A percentile compares a stretch with the other conserved stretches of the same genome.
Conservation (phyloP, 768 basidiomycete species). For the Harrya chromipes region DNA sequence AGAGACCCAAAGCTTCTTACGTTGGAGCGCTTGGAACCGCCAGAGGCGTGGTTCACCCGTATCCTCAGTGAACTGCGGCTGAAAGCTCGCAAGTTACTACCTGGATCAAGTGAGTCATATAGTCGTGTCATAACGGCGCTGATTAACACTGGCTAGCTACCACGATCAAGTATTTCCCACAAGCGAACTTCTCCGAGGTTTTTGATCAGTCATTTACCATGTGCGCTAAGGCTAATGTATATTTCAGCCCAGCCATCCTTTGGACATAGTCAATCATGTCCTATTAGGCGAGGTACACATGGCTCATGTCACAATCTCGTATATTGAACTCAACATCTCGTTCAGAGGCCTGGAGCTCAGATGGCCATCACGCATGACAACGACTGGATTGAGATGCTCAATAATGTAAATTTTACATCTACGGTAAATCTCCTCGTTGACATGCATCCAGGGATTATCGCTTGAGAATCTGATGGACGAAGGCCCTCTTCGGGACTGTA, state of each 20-base stretch:
- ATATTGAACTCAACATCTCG: neutral
- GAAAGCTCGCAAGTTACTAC: too few species aligned
- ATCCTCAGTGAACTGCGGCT: too few species aligned
- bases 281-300: slow-evolving; percentile 1
- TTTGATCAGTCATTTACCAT: too few species aligned
- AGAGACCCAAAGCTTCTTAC: too few species aligned
- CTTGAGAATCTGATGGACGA: neutral
- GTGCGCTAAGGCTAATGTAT: neutral
- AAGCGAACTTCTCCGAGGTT: neutral
- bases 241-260: slow-evolving; percentile 5
- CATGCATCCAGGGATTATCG: too few species aligned
- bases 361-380: slow-evolving; percentile 11
- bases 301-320: neutral
- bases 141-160: too few species aligned
- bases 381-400: slow-evolving; percentile 1
- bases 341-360: neutral
- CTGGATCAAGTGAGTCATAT: too few species aligned
- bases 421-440: too few species aligned
- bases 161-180: neutral
- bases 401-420: neutral
- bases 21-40: too few species aligned
- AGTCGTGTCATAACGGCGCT: too few species aligned
- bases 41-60: too few species aligned
- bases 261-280: slow-evolving; percentile 1
- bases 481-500: neutral